Evolutionary conservation across 257 asterid genomes (phyloP).

Genomic region (Striga asiatica): DNA sequence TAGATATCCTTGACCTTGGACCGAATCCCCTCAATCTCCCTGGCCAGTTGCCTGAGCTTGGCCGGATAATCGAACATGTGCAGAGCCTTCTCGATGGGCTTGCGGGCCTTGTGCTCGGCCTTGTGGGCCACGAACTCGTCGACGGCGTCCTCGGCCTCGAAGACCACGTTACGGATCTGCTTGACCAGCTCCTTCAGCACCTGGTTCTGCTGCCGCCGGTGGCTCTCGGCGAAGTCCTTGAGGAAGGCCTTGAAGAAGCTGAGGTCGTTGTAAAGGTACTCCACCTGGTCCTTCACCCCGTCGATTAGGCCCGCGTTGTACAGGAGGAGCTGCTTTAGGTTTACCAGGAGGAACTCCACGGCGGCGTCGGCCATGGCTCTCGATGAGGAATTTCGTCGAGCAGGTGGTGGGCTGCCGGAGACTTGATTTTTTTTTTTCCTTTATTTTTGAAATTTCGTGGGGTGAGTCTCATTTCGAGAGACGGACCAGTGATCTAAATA

Average conservation of each 20-base stretch:
- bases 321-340: constrained; percentile 39
- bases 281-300: constrained; percentile 29
- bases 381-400: constrained; percentile 16
- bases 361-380: constrained; percentile 43
- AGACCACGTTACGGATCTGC: constrained; percentile 33
- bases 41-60: constrained; percentile 24
- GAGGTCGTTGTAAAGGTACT: constrained; percentile 30
- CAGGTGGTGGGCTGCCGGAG: not conserved
- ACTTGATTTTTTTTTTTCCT: too few species aligned
- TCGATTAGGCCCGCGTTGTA: constrained; percentile 30
- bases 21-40: constrained; percentile 24
- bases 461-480: too few species aligned
- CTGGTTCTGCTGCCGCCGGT: constrained; percentile 23
- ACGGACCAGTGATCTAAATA: too few species aligned
- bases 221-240: constrained; percentile 29
- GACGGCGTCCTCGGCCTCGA: constrained; percentile 49
- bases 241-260: constrained; percentile 33
- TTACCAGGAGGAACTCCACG: constrained; percentile 38
- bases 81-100: constrained; percentile 17
- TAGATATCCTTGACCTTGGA: constrained; percentile 29
- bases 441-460: too few species aligned
- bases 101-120: constrained; percentile 35
- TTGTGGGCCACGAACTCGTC: constrained; percentile 40
- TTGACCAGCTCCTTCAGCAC: constrained; percentile 27
- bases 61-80: constrained; percentile 28